Percentiles rank a stretch among this genome's conserved stretches.
These are phyloP conservation scores for Rutidosis leptorrhynchoides DNA, from an alignment of 129 eudicot species.

Conservation along the genomic window DNA sequence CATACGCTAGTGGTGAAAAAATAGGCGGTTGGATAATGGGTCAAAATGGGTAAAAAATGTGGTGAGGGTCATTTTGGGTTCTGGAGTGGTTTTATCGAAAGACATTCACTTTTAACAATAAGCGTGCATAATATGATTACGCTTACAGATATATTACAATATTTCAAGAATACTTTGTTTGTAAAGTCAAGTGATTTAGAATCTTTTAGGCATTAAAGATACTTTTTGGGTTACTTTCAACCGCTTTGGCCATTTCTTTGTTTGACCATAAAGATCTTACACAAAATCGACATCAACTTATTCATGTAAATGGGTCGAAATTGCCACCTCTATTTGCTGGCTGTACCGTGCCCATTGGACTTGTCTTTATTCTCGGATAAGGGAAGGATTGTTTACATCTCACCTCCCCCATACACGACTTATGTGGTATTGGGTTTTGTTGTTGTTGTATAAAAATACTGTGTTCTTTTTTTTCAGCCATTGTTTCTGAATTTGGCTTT, in stretches of 20 bases:
- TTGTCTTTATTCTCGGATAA: too few species aligned
- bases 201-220: slow-evolving; percentile 4
- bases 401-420: too few species aligned
- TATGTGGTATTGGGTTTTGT: too few species aligned
- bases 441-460: slow-evolving; percentile 12
- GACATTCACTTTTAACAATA: too few species aligned
- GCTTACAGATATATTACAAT: background rate
- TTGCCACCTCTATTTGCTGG: slow-evolving; percentile 4
- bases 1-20: background rate
- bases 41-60: background rate
- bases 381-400: too few species aligned
- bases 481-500: slow-evolving; percentile 81
- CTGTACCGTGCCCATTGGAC: slow-evolving; percentile 2
- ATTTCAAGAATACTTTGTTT: background rate
- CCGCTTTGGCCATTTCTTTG: background rate
- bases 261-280: background rate
- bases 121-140: background rate
- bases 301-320: background rate
- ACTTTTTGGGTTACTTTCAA: background rate
- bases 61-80: background rate
- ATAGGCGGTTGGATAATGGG: background rate
- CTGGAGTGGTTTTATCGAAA: too few species aligned
- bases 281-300: background rate
- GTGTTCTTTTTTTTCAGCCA: slow-evolving; percentile 51
- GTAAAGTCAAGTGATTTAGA: background rate